Percentiles rank a stretch among this genome's conserved stretches.
Conservation (phyloP, 495 filamentous ascomycete genomes). For the Rostrohypoxylon terebratum region DNA sequence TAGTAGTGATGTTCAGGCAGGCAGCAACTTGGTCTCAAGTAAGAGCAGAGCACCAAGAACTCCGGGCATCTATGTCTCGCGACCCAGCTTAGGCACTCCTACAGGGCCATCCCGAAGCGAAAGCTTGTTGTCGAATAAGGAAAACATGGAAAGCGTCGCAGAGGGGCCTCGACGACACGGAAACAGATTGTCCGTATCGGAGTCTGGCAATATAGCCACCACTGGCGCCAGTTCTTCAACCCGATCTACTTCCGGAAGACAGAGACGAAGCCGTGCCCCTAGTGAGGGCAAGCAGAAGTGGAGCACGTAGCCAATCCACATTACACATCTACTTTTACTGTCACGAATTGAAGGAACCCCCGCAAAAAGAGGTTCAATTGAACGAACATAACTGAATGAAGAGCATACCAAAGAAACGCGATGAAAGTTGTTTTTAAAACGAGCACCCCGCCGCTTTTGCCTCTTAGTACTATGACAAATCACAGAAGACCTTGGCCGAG, state of each 20-base stretch:
- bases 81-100: slow-evolving; percentile 49
- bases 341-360: background rate
- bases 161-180: slow-evolving; percentile 31
- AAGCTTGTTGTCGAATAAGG: slow-evolving; percentile 48
- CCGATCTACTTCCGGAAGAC: slow-evolving; percentile 26
- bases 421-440: slow-evolving; percentile 3
- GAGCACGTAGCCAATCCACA: slow-evolving; percentile 36
- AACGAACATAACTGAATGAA: background rate
- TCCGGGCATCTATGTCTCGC: slow-evolving; percentile 48
- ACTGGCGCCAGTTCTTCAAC: slow-evolving; percentile 12
- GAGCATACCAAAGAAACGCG: background rate
- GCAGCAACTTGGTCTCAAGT: slow-evolving; percentile 26
- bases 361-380: background rate
- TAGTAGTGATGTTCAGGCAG: slow-evolving; percentile 47
- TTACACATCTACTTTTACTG: slow-evolving; percentile 8
- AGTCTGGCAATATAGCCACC: background rate
- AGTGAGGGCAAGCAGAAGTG: slow-evolving; percentile 47
- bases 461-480: background rate
- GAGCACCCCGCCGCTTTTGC: background rate
- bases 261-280: slow-evolving; percentile 43
- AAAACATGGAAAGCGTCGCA: slow-evolving; percentile 36
- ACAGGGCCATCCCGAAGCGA: slow-evolving; percentile 46
- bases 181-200: slow-evolving; percentile 23
- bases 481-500: background rate
- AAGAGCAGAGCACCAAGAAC: slow-evolving; percentile 56